Evolutionary conservation across 73 alveolate species (phyloP).

Genomic region (Paraurostyla sp.): DNA sequence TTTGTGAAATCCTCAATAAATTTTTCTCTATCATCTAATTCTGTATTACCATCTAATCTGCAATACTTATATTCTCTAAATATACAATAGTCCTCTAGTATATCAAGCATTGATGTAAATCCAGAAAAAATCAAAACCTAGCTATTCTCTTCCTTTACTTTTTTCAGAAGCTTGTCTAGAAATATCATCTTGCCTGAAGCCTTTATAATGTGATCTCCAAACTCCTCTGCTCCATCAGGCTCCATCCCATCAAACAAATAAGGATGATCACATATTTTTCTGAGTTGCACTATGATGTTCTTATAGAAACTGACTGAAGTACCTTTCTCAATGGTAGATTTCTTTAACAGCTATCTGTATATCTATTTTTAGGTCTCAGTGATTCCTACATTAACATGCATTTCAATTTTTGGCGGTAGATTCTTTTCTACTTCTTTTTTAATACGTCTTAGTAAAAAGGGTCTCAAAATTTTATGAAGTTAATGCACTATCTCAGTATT

Average conservation of each 20-base stretch:
- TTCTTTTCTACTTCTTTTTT: constrained; percentile 97
- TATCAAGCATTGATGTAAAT: constrained; percentile 97
- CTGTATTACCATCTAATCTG: constrained; percentile 97
- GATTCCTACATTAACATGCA: constrained; percentile 91
- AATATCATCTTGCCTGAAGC: constrained; percentile 91
- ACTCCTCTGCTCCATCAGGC: constrained; percentile 81
- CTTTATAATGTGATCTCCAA: constrained; percentile 91
- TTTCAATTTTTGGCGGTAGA: constrained; percentile 97
- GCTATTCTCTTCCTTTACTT: constrained; percentile 77
- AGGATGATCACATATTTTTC: constrained; percentile 96
- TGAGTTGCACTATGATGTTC: constrained; percentile 95
- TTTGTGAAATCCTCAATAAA: constrained; percentile 67
- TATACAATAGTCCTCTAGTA: constrained; percentile 98
- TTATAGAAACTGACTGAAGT: constrained; percentile 77
- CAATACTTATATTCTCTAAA: constrained; percentile 95
- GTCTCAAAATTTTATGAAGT: constrained; percentile 95
- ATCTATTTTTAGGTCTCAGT: constrained; percentile 89
- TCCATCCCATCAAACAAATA: constrained; percentile 94
- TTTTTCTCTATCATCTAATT: constrained; percentile 76
- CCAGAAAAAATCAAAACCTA: constrained; percentile 94
- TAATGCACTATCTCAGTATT: constrained; percentile 92
- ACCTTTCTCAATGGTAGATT: constrained; percentile 70
- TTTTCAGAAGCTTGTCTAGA: constrained; percentile 90
- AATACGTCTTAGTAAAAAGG: constrained; percentile 97
- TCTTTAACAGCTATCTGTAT: constrained; percentile 84